Evolutionary conservation across 2,329 filamentous ascomycete genomes (phyloP).

Genomic region (Hypoxylon sp.): DNA sequence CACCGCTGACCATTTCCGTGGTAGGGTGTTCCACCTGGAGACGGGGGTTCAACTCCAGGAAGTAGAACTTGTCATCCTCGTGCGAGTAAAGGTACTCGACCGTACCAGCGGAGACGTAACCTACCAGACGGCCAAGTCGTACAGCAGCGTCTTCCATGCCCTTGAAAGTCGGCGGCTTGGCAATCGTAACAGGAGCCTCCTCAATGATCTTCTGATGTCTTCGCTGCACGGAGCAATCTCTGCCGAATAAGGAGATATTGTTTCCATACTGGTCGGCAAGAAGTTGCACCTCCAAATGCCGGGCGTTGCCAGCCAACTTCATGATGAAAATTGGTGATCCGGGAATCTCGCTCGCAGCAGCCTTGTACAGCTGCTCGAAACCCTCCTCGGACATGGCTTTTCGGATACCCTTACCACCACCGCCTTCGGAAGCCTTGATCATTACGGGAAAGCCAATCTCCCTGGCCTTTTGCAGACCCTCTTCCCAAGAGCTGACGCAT

Average conservation of each 20-base stretch:
- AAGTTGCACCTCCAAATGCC: constrained; percentile 97
- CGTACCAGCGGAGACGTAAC: constrained; percentile 98
- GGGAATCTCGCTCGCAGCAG: constrained; percentile 95
- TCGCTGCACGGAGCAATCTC: constrained; percentile 98
- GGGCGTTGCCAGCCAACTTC: constrained; percentile 96
- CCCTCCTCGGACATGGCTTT: constrained; percentile 89
- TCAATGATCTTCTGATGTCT: constrained; percentile 99
- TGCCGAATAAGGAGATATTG: constrained; percentile 98
- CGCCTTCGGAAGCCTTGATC: constrained; percentile 99
- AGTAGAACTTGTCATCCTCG: constrained; percentile 98
- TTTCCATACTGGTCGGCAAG: constrained; percentile 99
- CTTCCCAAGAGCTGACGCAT: constrained; percentile 89
- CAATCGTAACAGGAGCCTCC: constrained; percentile 97
- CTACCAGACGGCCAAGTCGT: constrained; percentile 90
- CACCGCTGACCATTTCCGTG: constrained; percentile 98
- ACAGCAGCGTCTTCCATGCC: constrained; percentile 98
- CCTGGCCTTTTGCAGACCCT: constrained; percentile 87
- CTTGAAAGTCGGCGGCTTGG: constrained; percentile 88
- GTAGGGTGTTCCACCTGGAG: constrained; percentile 99
- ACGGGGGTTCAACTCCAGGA: constrained; percentile 97
- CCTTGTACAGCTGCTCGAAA: constrained; percentile 91
- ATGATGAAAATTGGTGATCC: constrained; percentile 99
- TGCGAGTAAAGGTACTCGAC: constrained; percentile 99
- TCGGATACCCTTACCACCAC: constrained; percentile 98
- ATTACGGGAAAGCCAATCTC: constrained; percentile 98